A percentile compares a stretch with the other conserved stretches of the same genome.
phyloP scores from a whole-genome alignment of 1,284 basidiomycete species.

The Mycena citricolor region DNA sequence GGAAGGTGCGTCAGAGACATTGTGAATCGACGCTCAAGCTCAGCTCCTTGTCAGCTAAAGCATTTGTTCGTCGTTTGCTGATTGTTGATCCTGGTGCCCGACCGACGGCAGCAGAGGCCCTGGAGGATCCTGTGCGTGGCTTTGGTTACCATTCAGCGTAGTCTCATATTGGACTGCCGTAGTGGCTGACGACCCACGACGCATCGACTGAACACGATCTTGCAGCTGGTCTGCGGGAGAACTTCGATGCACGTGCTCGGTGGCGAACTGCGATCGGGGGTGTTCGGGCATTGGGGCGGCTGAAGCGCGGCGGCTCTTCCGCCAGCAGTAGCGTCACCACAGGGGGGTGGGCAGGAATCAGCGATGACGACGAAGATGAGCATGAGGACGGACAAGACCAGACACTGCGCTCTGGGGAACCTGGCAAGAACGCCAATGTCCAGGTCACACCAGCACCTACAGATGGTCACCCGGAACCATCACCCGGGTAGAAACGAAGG shows the following conservation, averaged over 20 bases:
- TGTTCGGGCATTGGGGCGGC: constrained; percentile 55
- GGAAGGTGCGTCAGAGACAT: constrained; percentile 47
- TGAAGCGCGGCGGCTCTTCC: constrained; percentile 38
- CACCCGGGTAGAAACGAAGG: too few relatives aligned
- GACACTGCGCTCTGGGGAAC: constrained; percentile 25
- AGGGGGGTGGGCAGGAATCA: constrained; percentile 21
- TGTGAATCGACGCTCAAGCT: not conserved
- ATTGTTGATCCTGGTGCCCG: constrained; percentile 73
- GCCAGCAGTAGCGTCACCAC: constrained; percentile 17
- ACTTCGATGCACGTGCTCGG: constrained; percentile 70
- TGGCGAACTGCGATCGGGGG: constrained; percentile 71
- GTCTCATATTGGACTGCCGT: constrained; percentile 9
- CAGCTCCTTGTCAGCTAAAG: constrained; percentile 58
- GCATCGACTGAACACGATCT: constrained; percentile 73
- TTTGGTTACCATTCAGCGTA: constrained; percentile 3
- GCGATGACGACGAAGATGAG: constrained; percentile 29
- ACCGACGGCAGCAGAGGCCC: constrained; percentile 74
- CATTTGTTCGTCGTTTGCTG: constrained; percentile 78
- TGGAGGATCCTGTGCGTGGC: constrained; percentile 50
- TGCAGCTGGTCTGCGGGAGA: constrained; percentile 64
- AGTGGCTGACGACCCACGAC: constrained; percentile 70
- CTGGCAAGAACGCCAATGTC: constrained; percentile 26
- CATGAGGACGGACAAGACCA: constrained; percentile 32
- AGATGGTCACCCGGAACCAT: too few relatives aligned
- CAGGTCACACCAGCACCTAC: constrained; percentile 36